Percentiles rank a stretch among this genome's conserved stretches.
phyloP scores from a whole-genome alignment of 169 alveolate species.

The Cryptosporidium sp. region DNA sequence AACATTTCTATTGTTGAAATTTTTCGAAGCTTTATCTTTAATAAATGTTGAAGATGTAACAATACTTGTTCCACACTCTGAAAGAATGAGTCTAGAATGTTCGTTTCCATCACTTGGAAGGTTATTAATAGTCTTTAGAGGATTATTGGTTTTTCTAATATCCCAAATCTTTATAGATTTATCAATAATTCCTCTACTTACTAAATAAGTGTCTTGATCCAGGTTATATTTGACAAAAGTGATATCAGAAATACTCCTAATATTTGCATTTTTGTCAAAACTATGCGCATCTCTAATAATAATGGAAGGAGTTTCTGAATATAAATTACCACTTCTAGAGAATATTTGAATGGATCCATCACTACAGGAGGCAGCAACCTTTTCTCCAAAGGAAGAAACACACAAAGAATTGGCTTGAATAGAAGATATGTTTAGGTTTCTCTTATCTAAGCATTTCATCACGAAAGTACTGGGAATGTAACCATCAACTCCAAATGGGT shows the following conservation, averaged over 20 bases:
- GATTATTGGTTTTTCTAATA: conserved; percentile 32
- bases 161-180: conserved; percentile 48
- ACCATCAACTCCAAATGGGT: conserved; percentile 60
- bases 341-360: conserved; percentile 71
- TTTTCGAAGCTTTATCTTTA: neutral
- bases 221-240: conserved; percentile 13
- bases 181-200: conserved; percentile 51
- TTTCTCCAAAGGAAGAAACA: conserved; percentile 34
- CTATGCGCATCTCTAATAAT: conserved; percentile 56
- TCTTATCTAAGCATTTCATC: conserved; percentile 46
- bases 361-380: conserved; percentile 39
- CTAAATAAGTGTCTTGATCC: conserved; percentile 12
- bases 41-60: conserved; percentile 16
- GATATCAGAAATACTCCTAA: conserved; percentile 35
- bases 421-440: conserved; percentile 47
- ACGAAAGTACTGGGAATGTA: conserved; percentile 46
- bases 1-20: neutral
- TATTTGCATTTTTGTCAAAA: neutral
- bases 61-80: conserved; percentile 12
- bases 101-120: conserved; percentile 34
- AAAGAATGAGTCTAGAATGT: conserved; percentile 3
- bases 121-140: conserved; percentile 14
- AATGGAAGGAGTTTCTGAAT: conserved; percentile 57
- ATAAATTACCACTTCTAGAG: conserved; percentile 8
- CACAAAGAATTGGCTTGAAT: conserved; percentile 36